Percentiles rank a stretch among this genome's conserved stretches.
These are phyloP conservation scores for Citrullus mucosospermus DNA, from an alignment of 306 rosid species.

Conservation along the genomic window DNA sequence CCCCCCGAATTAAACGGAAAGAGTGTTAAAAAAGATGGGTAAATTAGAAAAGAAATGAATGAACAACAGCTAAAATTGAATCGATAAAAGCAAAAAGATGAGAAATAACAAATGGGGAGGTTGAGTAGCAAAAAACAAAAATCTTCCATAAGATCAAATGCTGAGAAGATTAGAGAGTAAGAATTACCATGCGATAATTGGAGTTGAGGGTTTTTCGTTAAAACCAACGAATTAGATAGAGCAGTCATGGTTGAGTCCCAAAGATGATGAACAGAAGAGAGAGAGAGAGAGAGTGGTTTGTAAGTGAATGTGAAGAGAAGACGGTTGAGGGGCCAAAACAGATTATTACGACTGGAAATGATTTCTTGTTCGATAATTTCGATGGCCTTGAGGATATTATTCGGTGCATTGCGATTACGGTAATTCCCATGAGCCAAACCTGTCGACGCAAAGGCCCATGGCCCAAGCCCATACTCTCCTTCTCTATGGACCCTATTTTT, in stretches of 20 bases:
- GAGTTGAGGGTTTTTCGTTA: conserved; percentile 19
- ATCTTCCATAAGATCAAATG: background rate
- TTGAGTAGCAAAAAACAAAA: background rate
- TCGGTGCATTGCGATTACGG: background rate
- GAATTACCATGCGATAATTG: conserved; percentile 29
- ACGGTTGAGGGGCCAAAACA: background rate
- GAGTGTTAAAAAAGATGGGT: background rate
- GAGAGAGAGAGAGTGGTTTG: background rate
- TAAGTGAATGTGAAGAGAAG: background rate
- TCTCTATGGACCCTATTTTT: background rate
- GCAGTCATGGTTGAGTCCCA: conserved; percentile 34
- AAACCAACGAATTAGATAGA: conserved; percentile 39
- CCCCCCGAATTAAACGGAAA: background rate
- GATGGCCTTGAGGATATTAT: background rate
- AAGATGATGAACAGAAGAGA: background rate
- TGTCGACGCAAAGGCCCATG: background rate
- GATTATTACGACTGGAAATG: background rate
- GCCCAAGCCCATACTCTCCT: background rate
- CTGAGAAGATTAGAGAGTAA: background rate
- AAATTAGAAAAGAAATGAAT: background rate
- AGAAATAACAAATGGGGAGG: background rate
- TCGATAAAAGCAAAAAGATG: background rate
- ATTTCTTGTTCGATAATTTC: conserved; percentile 27
- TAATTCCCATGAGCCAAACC: background rate
- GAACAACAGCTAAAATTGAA: background rate